Base-by-base conservation (phyloP, 257 asterid genomes). In the Mentha longifolia region DNA sequence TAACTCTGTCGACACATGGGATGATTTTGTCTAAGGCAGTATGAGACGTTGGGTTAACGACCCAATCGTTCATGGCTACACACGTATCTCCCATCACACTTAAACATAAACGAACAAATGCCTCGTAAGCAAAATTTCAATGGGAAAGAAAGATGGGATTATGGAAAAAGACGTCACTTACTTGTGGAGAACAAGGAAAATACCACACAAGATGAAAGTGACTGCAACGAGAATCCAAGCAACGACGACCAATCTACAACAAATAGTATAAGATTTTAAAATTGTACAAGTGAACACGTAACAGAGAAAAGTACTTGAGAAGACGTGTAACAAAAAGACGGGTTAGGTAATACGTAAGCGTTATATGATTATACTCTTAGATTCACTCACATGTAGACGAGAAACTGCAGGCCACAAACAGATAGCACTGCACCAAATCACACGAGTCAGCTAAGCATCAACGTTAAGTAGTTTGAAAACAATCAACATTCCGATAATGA, bases 171-270 rank as follows among this genome's bases (percentile, higher is more conserved):
- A 46, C 9, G 51, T 49, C 41, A 76, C 95, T 80, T 87, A 95
- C 99, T 95, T 95, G 79, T 95, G 92, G 33, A 92, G 89, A 76
- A 87, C 97, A 7, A 95, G 89, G 76, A 92, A 95, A 61, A 85
- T 67, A 46, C 94, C 98, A 54, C 97, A 81, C 67, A 88, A 73
- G 85, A 89, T 82, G 85, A 95, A 87, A 3, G 99, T 88, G 69
- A 65, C 60, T 0, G 99, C 92, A 69, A 95, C 83, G 63, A 95
- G 96, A 76, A 95, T 82, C 99, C 99, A 95, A 39, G 95, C 96
- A 33, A 86, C 5, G 58, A 92, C 15, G 55, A 95, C 95, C 80
- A 95, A 80, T 67, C 99, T 94, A 94, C 87, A 84, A 68, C 19
- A 67, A 39, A 65, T 31, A 35, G 13, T 2, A 6, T 10, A 75